Evolutionary conservation across 345 rosid species (phyloP).

Genomic region (Linum tenue): DNA sequence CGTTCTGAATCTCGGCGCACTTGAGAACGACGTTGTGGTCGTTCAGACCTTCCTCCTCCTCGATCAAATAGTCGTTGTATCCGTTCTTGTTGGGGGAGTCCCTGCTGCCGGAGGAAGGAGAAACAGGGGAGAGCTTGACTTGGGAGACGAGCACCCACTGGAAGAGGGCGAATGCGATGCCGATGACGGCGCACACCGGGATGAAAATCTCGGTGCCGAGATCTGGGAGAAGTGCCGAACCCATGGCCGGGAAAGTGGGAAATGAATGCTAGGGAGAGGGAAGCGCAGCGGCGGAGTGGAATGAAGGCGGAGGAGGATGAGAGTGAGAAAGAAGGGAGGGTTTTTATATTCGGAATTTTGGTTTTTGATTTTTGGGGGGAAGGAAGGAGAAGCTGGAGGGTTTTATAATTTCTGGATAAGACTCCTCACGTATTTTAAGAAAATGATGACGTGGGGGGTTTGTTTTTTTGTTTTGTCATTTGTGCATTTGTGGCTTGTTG

Average conservation of each 20-base stretch:
- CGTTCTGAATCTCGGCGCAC: constrained; percentile 87
- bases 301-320: too few relatives aligned
- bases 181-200: constrained; percentile 71
- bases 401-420: too few relatives aligned
- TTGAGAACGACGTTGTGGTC: constrained; percentile 71
- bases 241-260: constrained; percentile 21
- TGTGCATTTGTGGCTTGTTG: too few relatives aligned
- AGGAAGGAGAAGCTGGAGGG: too few relatives aligned
- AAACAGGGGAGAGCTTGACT: constrained; percentile 49
- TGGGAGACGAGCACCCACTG: constrained; percentile 73
- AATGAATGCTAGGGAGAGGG: background rate
- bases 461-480: too few relatives aligned
- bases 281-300: too few relatives aligned
- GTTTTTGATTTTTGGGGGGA: too few relatives aligned
- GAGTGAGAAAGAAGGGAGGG: too few relatives aligned
- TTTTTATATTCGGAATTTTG: too few relatives aligned
- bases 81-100: constrained; percentile 37
- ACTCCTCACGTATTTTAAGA: too few relatives aligned
- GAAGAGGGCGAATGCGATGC: constrained; percentile 59
- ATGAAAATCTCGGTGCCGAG: constrained; percentile 70
- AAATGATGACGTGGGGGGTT: too few relatives aligned
- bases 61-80: constrained; percentile 56
- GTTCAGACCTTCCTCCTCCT: constrained; percentile 85
- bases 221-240: constrained; percentile 49
- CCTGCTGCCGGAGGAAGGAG: constrained; percentile 17